Percentiles rank a stretch among this genome's conserved stretches.
phyloP scores from a whole-genome alignment of 2,329 filamentous ascomycete species.

The Elsinoe arachidis region DNA sequence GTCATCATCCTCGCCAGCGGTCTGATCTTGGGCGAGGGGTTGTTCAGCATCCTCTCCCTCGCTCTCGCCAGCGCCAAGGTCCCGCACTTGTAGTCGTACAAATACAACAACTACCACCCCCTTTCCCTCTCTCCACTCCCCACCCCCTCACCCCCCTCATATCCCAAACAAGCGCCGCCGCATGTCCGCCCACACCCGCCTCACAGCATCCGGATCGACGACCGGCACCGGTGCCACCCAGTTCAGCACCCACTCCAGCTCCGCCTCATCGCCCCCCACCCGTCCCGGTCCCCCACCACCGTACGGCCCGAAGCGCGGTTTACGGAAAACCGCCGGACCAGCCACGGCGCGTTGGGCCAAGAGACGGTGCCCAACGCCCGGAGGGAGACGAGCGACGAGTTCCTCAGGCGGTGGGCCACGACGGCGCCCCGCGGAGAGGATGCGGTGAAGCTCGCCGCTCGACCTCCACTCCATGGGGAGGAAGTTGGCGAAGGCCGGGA shows the following conservation, averaged over 20 bases:
- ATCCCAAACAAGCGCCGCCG: neutral
- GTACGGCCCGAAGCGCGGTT: neutral
- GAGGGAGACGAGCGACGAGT: neutral
- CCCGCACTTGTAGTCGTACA: constrained; percentile 52
- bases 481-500: constrained; percentile 1
- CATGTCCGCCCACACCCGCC: neutral
- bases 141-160: neutral
- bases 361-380: neutral
- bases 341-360: neutral
- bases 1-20: constrained; percentile 86
- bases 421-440: neutral
- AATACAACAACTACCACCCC: constrained; percentile 2
- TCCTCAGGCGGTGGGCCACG: neutral
- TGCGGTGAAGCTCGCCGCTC: neutral
- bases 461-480: neutral
- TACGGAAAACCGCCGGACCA: neutral
- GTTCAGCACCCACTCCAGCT: neutral
- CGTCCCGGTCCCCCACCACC: neutral
- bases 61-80: constrained; percentile 67
- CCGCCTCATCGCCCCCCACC: neutral
- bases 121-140: neutral
- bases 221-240: too few species aligned
- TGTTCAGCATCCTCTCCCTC: constrained; percentile 86
- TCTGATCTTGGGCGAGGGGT: constrained; percentile 83
- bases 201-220: neutral